A percentile compares a stretch with the other conserved stretches of the same genome.
These are phyloP conservation scores for Knoxdaviesia capensis DNA, from an alignment of 2,329 filamentous ascomycete species.

Conservation along the genomic window DNA sequence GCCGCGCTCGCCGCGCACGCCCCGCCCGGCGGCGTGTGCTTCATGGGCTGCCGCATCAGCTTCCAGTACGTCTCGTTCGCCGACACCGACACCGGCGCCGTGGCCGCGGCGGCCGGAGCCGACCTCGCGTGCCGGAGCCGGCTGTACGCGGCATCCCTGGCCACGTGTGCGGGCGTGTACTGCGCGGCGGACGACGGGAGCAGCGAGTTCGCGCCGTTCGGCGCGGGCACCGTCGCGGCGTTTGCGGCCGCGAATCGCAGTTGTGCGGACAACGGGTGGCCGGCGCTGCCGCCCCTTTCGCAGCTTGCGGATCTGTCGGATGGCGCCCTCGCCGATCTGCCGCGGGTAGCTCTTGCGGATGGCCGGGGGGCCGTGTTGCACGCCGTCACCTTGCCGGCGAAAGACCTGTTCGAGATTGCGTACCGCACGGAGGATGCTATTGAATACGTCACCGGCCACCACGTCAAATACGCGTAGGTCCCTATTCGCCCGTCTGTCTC, in stretches of 20 bases:
- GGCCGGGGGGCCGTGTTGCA: slow-evolving; percentile 8
- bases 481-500: background rate
- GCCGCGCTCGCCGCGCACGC: no score
- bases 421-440: slow-evolving; percentile 15
- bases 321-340: slow-evolving; percentile 10
- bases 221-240: slow-evolving; percentile 11
- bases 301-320: slow-evolving; percentile 12
- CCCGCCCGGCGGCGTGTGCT: no score
- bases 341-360: slow-evolving; percentile 12
- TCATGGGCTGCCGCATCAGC: no score
- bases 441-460: slow-evolving; percentile 8
- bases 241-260: slow-evolving; percentile 10
- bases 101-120: no score
- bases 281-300: no score
- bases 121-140: no score
- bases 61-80: no score
- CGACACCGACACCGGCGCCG: no score
- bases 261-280: no score
- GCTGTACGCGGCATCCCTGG: no score
- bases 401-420: slow-evolving; percentile 12
- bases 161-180: no score
- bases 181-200: no score
- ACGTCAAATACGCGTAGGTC: background rate
- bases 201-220: background rate
- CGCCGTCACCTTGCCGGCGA: slow-evolving; percentile 15